Evolutionary conservation across 2,329 filamentous ascomycete species (phyloP).

Genomic region (Talaromyces amestolkiae): DNA sequence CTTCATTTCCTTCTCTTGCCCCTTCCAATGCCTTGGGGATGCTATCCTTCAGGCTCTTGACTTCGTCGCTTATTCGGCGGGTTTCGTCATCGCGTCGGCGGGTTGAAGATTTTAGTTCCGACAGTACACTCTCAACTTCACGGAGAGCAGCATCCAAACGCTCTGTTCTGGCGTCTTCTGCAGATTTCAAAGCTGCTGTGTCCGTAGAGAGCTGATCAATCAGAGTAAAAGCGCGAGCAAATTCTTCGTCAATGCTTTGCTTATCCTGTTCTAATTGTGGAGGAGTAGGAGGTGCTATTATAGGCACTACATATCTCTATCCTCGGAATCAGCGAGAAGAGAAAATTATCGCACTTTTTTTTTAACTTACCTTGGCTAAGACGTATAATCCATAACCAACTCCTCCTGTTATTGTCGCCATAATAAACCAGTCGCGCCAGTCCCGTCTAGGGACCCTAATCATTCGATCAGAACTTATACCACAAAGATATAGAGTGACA

Average conservation of each 20-base stretch:
- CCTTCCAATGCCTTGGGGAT: constrained; percentile 86
- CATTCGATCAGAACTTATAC: constrained; percentile 1
- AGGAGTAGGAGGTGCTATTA: constrained; percentile 89
- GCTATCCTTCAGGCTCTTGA: constrained; percentile 74
- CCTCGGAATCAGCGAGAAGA: constrained; percentile 20
- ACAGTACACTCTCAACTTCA: constrained; percentile 80
- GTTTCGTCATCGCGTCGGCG: constrained; percentile 83
- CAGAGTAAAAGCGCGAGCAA: constrained; percentile 84
- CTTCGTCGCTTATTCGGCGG: constrained; percentile 79
- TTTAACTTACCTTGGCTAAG: constrained; percentile 68
- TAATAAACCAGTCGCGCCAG: constrained; percentile 99
- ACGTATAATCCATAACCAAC: constrained; percentile 86
- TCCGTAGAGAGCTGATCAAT: constrained; percentile 91
- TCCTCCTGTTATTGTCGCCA: constrained; percentile 91
- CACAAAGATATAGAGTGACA: too few species aligned
- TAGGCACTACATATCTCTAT: constrained; percentile 83
- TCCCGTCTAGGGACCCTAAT: constrained; percentile 69
- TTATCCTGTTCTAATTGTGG: constrained; percentile 95
- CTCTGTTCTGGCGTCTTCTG: constrained; percentile 80
- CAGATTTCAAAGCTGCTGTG: constrained; percentile 80
- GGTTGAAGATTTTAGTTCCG: constrained; percentile 76
- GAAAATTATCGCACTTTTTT: not conserved
- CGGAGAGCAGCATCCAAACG: constrained; percentile 75
- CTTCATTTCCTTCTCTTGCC: constrained; percentile 80
- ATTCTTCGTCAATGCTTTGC: constrained; percentile 84